Conservation (phyloP, 768 basidiomycete species). For the Collybia sordida region DNA sequence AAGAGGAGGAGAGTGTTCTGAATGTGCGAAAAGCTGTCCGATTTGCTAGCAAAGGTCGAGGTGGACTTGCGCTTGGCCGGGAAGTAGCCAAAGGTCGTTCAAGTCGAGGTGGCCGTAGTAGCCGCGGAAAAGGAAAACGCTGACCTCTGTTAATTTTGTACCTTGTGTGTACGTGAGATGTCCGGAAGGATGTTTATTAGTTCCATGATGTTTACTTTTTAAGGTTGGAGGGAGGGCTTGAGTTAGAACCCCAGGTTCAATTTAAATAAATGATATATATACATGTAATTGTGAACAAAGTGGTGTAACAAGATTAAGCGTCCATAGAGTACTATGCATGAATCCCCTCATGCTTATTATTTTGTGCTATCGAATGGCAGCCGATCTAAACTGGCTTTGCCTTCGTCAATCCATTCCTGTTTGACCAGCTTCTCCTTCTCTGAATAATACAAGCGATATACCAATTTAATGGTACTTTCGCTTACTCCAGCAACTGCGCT, state of each 20-base stretch:
- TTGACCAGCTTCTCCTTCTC: conserved; percentile 80
- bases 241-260: no score
- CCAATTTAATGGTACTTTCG: conserved; percentile 92
- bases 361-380: conserved; percentile 41
- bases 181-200: no score
- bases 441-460: conserved; percentile 75
- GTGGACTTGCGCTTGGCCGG: conserved; percentile 56
- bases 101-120: conserved; percentile 24
- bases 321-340: neutral
- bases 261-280: no score
- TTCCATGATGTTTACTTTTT: no score
- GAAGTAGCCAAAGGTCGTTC: conserved; percentile 29
- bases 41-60: conserved; percentile 67
- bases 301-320: neutral
- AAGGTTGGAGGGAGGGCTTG: no score
- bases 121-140: conserved; percentile 27
- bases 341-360: conserved; percentile 16
- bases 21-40: conserved; percentile 91
- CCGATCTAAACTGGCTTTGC: conserved; percentile 58
- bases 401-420: conserved; percentile 82
- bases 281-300: neutral
- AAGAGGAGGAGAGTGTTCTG: conserved; percentile 55
- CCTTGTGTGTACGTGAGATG: no score
- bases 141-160: conserved; percentile 3
- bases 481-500: conserved; percentile 90